Evolutionary conservation across 1,284 basidiomycete genomes (phyloP), one percentile per base, ranked within the genome.

Genomic region (Melampsora americana): DNA sequence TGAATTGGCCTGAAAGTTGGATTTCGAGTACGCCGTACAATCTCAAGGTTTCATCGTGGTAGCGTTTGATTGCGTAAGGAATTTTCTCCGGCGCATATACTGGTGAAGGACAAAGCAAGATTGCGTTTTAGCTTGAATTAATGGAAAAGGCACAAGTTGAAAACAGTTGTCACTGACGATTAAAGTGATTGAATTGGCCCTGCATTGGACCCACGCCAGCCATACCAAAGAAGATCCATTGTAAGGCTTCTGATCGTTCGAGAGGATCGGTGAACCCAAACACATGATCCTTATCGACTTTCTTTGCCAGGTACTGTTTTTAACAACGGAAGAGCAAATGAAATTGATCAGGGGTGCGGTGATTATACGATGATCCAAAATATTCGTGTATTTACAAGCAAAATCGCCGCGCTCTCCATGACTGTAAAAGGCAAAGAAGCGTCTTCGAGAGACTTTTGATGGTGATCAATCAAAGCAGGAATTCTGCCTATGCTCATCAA

Each of bases 21-120:
- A 60, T 70, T 28, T 79, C 79, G 60, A 79, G 67, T 44, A 79
- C 79, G 9, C 69, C 76, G 48, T 77, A 77, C 11, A 79, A 70
- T 62, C 79, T 74, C 62, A 78, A 68, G 56, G 79, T 79, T 70
- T 79, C 79, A 42, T 79, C 79, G 23, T 50, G 30, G 59, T 79
- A 79, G 56, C 71, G 16, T 23, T 69, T 78, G 56, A 79, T 78
- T 32, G 73, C 79, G 61, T 79, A 79, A 16, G 77, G 77, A 16
- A 78, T 65, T 65, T 77, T 78, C 53, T 78, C 78, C 26, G 76
- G 72, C 4, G 78, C 78, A 62, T 74, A 76, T 7, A 62, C 70
- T 42, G 30, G 48, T 60, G 78, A 44, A 66, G 3, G 48, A 39
- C 23, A 14, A 46, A 16, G 23, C n/a, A 23, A 61, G 2, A 16